These are phyloP conservation scores for Amesomyces nigricolor DNA, from an alignment of 2,329 filamentous ascomycete species.

Conservation along the genomic window DNA sequence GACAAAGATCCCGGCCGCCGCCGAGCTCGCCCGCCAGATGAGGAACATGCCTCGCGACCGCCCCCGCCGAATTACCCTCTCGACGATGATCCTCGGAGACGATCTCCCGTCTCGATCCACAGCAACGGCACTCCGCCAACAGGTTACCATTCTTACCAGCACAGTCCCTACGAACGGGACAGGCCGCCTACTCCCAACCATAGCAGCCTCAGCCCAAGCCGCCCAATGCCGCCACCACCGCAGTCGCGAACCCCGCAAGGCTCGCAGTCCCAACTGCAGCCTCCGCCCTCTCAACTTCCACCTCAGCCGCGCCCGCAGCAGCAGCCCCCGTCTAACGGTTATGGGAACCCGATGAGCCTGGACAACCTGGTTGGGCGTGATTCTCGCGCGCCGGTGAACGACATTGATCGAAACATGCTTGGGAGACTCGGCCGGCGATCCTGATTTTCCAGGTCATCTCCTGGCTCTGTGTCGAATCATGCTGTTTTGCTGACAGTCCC, in stretches of 20 bases:
- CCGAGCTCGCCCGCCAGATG: slow-evolving; percentile 35
- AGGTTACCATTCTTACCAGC: slow-evolving; percentile 32
- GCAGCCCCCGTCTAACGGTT: slow-evolving; percentile 31
- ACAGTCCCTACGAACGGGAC: slow-evolving; percentile 32
- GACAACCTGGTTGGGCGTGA: slow-evolving; percentile 40
- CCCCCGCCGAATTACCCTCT: slow-evolving; percentile 42
- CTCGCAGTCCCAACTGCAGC: slow-evolving; percentile 4
- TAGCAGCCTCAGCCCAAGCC: slow-evolving; percentile 31
- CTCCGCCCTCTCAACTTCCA: slow-evolving; percentile 1
- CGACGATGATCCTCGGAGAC: slow-evolving; percentile 46
- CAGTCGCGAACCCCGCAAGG: not conserved
- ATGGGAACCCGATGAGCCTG: slow-evolving; percentile 48
- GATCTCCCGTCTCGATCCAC: slow-evolving; percentile 47
- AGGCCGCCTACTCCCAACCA: slow-evolving; percentile 36
- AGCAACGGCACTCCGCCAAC: slow-evolving; percentile 45
- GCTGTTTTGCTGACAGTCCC: no score
- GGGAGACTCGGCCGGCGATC: slow-evolving; percentile 42
- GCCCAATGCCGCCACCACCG: slow-evolving; percentile 31
- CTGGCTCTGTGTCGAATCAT: no score
- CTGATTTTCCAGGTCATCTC: not conserved
- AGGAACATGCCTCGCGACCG: slow-evolving; percentile 38
- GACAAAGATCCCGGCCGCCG: slow-evolving; percentile 34
- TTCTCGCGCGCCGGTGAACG: slow-evolving; percentile 31
- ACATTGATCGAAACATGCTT: slow-evolving; percentile 53
- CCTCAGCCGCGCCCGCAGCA: slow-evolving; percentile 4